Percentiles rank a stretch among this genome's conserved stretches.
These are phyloP conservation scores for Lippia alba DNA, from an alignment of 305 asterid species.

Conservation along the genomic window DNA sequence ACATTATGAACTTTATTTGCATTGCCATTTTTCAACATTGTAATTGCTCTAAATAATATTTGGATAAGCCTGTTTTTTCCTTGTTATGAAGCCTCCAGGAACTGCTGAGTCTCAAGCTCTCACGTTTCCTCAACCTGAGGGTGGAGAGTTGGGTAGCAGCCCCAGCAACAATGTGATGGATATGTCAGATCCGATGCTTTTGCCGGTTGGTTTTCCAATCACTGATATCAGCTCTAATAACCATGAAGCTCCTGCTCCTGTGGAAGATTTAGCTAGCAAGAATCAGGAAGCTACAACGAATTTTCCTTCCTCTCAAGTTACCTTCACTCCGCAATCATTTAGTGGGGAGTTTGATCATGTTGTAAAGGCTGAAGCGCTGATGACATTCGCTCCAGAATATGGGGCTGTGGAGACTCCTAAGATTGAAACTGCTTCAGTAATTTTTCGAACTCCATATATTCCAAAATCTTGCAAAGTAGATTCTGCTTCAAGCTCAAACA, in stretches of 20 bases:
- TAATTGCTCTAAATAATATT: constrained; percentile 21
- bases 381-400: constrained; percentile 98
- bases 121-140: constrained; percentile 67
- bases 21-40: constrained; percentile 25
- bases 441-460: constrained; percentile 86
- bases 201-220: constrained; percentile 73
- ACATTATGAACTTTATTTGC: constrained; percentile 10
- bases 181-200: constrained; percentile 79
- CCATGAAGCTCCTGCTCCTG: constrained; percentile 56
- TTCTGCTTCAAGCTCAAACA: constrained; percentile 83
- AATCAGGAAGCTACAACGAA: constrained; percentile 62
- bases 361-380: constrained; percentile 91
- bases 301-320: constrained; percentile 57
- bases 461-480: constrained; percentile 90
- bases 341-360: constrained; percentile 87
- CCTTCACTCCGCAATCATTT: constrained; percentile 49
- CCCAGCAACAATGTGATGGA: constrained; percentile 88
- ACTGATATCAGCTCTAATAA: constrained; percentile 69
- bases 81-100: constrained; percentile 94
- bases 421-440: constrained; percentile 65
- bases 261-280: constrained; percentile 74
- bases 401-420: constrained; percentile 89
- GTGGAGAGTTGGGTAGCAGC: constrained; percentile 79
- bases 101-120: constrained; percentile 80
- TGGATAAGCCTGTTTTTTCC: constrained; percentile 28